Percentiles rank a stretch among this genome's conserved stretches.
These are phyloP conservation scores for Crithidia fasciculata DNA, from an alignment of 208 protist species.

Conservation along the genomic window DNA sequence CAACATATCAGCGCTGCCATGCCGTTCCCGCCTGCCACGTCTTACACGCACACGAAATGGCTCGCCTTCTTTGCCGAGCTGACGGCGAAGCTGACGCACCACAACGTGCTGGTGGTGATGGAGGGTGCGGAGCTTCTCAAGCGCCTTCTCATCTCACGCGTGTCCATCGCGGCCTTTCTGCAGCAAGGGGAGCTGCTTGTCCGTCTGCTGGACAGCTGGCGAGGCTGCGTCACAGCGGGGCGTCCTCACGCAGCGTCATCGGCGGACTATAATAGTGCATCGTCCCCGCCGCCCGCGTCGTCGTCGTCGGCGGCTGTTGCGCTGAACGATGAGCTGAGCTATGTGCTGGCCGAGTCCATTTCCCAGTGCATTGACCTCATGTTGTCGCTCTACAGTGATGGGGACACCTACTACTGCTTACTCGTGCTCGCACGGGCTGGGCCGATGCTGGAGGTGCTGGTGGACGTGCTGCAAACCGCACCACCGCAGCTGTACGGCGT, in stretches of 20 bases:
- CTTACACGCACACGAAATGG: conserved; percentile 82
- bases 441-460: conserved; percentile 54
- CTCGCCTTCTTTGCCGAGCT: conserved; percentile 89
- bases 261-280: not conserved
- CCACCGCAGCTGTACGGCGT: conserved; percentile 73
- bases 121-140: conserved; percentile 82
- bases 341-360: conserved; percentile 67
- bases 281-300: not conserved
- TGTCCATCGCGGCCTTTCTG: conserved; percentile 80
- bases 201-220: conserved; percentile 59
- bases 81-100: conserved; percentile 82
- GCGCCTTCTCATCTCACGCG: conserved; percentile 64
- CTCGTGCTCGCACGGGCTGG: conserved; percentile 68
- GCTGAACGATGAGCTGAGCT: conserved; percentile 64
- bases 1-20: conserved; percentile 31
- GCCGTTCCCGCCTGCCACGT: conserved; percentile 48
- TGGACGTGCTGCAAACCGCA: conserved; percentile 50
- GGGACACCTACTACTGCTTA: conserved; percentile 73
- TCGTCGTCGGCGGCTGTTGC: conserved; percentile 12
- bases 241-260: not conserved
- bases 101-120: conserved; percentile 76
- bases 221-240: conserved; percentile 50
- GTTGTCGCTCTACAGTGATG: conserved; percentile 66
- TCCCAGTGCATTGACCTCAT: conserved; percentile 76
- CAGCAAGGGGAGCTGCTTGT: conserved; percentile 75